Evolutionary conservation across 2,329 filamentous ascomycete genomes (phyloP).

Genomic region (Metarhizium humberi): DNA sequence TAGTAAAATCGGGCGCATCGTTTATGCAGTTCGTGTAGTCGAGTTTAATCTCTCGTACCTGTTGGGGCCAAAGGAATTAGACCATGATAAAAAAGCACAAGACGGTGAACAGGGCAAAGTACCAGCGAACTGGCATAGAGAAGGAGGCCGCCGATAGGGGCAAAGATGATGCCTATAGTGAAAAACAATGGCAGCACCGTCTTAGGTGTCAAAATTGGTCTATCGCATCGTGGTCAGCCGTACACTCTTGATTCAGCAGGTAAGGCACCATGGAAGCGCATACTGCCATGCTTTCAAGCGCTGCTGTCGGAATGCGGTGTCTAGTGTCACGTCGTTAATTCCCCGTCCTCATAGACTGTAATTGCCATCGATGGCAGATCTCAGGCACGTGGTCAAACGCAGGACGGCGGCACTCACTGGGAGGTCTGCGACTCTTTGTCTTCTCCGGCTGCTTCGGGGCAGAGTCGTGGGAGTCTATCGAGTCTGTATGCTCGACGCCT

Average conservation of each 20-base stretch:
- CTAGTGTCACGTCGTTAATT: conserved; percentile 34
- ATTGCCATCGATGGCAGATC: conserved; percentile 1
- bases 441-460: conserved; percentile 53
- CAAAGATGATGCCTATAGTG: conserved; percentile 81
- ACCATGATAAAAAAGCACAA: background rate
- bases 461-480: conserved; percentile 45
- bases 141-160: conserved; percentile 79
- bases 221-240: conserved; percentile 33
- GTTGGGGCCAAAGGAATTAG: conserved; percentile 6
- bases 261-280: conserved; percentile 26
- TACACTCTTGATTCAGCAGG: conserved; percentile 3
- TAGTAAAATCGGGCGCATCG: conserved; percentile 36
- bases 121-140: conserved; percentile 79
- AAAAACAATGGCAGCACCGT: conserved; percentile 90
- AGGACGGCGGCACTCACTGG: conserved; percentile 53
- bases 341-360: conserved; percentile 4
- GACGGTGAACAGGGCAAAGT: conserved; percentile 6
- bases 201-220: conserved; percentile 90
- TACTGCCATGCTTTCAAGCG: conserved; percentile 98
- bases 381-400: background rate
- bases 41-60: conserved; percentile 86
- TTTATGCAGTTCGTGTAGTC: conserved; percentile 76
- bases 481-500: conserved; percentile 38
- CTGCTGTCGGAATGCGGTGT: conserved; percentile 95
- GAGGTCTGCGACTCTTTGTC: conserved; percentile 83